Percentiles rank a stretch among this genome's conserved stretches.
Evolutionary conservation across 352 stramenopile genomes (phyloP).

Genomic region (Pythium folliculosum): DNA sequence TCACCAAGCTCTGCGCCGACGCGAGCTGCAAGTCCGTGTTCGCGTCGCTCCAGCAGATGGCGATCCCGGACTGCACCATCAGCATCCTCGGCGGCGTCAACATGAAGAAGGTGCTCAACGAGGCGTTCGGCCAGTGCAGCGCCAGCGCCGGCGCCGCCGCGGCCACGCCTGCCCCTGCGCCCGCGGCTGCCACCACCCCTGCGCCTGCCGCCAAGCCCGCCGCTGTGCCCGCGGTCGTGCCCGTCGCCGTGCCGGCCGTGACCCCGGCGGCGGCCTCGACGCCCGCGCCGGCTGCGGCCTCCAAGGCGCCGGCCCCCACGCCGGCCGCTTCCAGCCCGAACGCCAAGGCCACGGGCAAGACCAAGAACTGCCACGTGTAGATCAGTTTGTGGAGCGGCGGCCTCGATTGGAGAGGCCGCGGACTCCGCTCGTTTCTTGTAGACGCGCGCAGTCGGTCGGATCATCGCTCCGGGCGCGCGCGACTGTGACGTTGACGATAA

Average conservation of each 20-base stretch:
- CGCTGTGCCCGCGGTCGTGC: background rate
- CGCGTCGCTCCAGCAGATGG: constrained; percentile 34
- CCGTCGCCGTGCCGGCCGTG: background rate
- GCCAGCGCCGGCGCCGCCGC: background rate
- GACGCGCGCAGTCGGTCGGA: too few relatives aligned
- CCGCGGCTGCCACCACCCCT: background rate
- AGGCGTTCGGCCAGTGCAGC: constrained; percentile 25
- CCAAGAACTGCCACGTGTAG: constrained; percentile 28
- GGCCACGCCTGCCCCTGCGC: constrained; percentile 3
- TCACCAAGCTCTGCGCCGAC: constrained; percentile 35
- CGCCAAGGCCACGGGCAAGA: constrained; percentile 20
- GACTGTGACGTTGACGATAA: constrained; percentile 10
- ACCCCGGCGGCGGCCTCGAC: constrained; percentile 2
- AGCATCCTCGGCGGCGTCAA: constrained; percentile 46
- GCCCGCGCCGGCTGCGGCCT: background rate
- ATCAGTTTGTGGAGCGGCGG: background rate
- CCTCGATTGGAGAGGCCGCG: constrained; percentile 12
- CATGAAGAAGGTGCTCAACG: constrained; percentile 38
- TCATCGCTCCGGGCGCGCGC: background rate
- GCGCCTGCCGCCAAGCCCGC: background rate
- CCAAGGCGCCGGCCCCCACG: constrained; percentile 1
- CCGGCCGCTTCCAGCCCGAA: constrained; percentile 4
- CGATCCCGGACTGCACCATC: constrained; percentile 46
- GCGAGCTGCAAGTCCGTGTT: constrained; percentile 32
- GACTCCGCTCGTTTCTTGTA: background rate